Percentiles rank a stretch among this genome's conserved stretches.
phyloP scores from a whole-genome alignment of 768 basidiomycete genomes.

The Hygrophorus pudorinus region DNA sequence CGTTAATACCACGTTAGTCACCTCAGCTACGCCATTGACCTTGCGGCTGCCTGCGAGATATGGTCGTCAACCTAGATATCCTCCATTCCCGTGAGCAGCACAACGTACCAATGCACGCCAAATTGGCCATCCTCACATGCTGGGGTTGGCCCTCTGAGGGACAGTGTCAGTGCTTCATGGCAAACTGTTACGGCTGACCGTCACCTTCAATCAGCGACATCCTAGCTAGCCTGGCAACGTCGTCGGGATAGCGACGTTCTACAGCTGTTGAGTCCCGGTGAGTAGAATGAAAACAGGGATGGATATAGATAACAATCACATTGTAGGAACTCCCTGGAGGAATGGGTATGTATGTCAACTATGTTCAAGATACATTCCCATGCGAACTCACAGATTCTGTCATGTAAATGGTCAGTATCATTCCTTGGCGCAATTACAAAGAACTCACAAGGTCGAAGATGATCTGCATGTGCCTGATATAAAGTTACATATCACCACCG shows the following conservation, averaged over 20 bases:
- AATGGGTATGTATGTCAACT: neutral
- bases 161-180: neutral
- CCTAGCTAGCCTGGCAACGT: slow-evolving; percentile 65
- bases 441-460: slow-evolving; percentile 77
- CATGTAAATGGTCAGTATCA: neutral
- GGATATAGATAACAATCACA: slow-evolving; percentile 25
- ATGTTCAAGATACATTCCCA: neutral
- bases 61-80: slow-evolving; percentile 7
- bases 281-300: neutral
- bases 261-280: slow-evolving; percentile 39
- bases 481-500: neutral
- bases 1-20: slow-evolving; percentile 15
- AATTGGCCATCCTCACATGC: slow-evolving; percentile 82
- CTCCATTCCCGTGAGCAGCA: slow-evolving; percentile 4
- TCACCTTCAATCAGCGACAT: slow-evolving; percentile 91
- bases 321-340: slow-evolving; percentile 54
- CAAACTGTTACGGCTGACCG: neutral
- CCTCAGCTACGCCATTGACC: slow-evolving; percentile 95
- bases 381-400: slow-evolving; percentile 42
- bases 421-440: neutral
- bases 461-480: slow-evolving; percentile 69
- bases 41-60: slow-evolving; percentile 50
- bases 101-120: slow-evolving; percentile 70
- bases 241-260: slow-evolving; percentile 83
- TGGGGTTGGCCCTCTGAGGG: slow-evolving; percentile 71